phyloP scores from a whole-genome alignment of 202 grass and related monocot genomes.

The Miscanthus sacchariflorus region DNA sequence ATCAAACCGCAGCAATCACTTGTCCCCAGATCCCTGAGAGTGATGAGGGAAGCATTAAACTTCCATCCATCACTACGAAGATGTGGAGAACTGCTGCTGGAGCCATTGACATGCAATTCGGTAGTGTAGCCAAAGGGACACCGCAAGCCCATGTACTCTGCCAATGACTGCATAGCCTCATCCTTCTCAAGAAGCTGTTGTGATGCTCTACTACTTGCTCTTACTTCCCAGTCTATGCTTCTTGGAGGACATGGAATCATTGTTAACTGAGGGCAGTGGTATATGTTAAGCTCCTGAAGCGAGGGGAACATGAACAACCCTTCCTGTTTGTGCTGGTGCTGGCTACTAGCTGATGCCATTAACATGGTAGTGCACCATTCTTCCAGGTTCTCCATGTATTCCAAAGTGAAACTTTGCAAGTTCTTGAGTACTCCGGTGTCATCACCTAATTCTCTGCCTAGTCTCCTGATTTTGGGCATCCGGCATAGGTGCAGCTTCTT shows the following conservation, averaged over 20 bases:
- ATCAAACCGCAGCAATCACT: constrained; percentile 4
- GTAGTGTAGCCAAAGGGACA: constrained; percentile 16
- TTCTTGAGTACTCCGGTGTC: neutral
- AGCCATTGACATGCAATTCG: constrained; percentile 8
- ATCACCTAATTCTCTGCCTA: neutral
- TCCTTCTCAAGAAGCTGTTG: constrained; percentile 21
- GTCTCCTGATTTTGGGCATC: constrained; percentile 19
- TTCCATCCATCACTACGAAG: constrained; percentile 1
- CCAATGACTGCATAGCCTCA: constrained; percentile 5
- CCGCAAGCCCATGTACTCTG: neutral
- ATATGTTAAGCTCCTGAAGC: constrained; percentile 25
- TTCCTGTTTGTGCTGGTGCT: neutral
- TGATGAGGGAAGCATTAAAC: constrained; percentile 15
- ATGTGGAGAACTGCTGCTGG: neutral
- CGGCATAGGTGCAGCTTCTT: neutral
- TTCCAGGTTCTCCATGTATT: constrained; percentile 32
- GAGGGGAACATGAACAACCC: constrained; percentile 22
- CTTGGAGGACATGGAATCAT: constrained; percentile 25
- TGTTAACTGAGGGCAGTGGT: constrained; percentile 18
- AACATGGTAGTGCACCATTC: constrained; percentile 5
- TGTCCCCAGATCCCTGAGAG: neutral
- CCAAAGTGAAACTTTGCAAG: constrained; percentile 16
- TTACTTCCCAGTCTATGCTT: constrained; percentile 13
- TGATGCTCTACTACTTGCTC: neutral
- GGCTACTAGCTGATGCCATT: neutral